These are phyloP conservation scores for Peniophora sp. DNA, from an alignment of 1,284 basidiomycete genomes.

Conservation along the genomic window DNA sequence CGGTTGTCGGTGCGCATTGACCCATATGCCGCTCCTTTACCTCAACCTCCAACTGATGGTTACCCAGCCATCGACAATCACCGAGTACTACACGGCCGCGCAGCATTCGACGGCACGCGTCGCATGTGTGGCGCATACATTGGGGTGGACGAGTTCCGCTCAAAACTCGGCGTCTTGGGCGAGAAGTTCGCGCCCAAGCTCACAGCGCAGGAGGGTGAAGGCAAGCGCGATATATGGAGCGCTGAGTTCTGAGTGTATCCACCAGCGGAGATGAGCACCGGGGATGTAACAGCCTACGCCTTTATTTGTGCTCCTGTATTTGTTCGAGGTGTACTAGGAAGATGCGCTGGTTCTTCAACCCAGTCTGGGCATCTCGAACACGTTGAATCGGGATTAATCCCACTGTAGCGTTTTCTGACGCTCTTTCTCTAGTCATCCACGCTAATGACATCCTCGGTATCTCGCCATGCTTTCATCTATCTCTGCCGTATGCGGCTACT, in stretches of 20 bases:
- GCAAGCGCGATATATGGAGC: conserved; percentile 25
- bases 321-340: too few species aligned
- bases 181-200: conserved; percentile 39
- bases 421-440: too few species aligned
- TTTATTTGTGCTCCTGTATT: too few species aligned
- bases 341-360: too few species aligned
- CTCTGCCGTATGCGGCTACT: too few species aligned
- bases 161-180: conserved; percentile 62
- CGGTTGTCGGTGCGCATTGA: conserved; percentile 63
- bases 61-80: conserved; percentile 84
- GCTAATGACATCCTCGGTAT: too few species aligned
- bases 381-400: too few species aligned
- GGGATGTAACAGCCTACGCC: too few species aligned
- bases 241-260: conserved; percentile 8
- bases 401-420: too few species aligned
- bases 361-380: too few species aligned
- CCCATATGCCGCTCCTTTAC: neutral
- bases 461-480: too few species aligned
- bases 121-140: conserved; percentile 96
- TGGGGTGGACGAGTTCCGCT: conserved; percentile 83
- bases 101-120: conserved; percentile 80
- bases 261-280: too few species aligned
- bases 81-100: conserved; percentile 89
- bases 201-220: conserved; percentile 8
- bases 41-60: conserved; percentile 2